These are phyloP conservation scores for Colletotrichum destructivum DNA, from an alignment of 2,329 filamentous ascomycete genomes.

Conservation along the genomic window DNA sequence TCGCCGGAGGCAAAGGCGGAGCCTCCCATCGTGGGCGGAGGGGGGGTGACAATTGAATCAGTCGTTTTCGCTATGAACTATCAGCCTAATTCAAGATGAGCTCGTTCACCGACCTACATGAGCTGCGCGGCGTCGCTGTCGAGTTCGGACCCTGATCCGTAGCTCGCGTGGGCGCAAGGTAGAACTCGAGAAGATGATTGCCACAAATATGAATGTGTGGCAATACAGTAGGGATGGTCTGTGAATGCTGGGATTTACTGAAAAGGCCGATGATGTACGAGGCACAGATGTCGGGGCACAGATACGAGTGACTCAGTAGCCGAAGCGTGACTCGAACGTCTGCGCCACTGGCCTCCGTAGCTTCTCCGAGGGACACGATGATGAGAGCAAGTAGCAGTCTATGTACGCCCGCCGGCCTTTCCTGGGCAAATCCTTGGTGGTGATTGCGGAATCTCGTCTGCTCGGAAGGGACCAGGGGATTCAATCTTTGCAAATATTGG, in stretches of 20 bases:
- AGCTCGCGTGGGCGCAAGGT: neutral
- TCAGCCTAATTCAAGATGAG: neutral
- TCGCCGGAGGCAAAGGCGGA: slow-evolving; percentile 66
- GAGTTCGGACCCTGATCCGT: too few species aligned
- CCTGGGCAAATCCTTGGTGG: neutral
- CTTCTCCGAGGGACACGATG: accelerated
- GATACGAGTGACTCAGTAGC: neutral
- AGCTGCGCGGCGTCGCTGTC: neutral
- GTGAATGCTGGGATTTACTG: neutral
- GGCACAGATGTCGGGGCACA: neutral
- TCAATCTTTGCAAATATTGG: neutral
- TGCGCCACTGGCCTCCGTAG: neutral
- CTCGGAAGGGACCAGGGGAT: neutral
- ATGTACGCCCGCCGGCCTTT: neutral
- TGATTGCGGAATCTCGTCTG: neutral
- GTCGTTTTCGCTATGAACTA: neutral
- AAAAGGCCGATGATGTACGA: neutral
- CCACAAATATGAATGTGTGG: neutral
- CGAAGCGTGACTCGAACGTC: neutral
- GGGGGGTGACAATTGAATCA: neutral
- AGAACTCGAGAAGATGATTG: neutral
- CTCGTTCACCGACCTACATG: neutral
- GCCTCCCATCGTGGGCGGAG: slow-evolving; percentile 72
- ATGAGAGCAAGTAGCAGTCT: neutral
- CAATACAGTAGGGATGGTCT: neutral